A percentile compares a stretch with the other conserved stretches of the same genome.
phyloP scores from a whole-genome alignment of 2,329 filamentous ascomycete genomes.

The Trichoderma lentiforme region DNA sequence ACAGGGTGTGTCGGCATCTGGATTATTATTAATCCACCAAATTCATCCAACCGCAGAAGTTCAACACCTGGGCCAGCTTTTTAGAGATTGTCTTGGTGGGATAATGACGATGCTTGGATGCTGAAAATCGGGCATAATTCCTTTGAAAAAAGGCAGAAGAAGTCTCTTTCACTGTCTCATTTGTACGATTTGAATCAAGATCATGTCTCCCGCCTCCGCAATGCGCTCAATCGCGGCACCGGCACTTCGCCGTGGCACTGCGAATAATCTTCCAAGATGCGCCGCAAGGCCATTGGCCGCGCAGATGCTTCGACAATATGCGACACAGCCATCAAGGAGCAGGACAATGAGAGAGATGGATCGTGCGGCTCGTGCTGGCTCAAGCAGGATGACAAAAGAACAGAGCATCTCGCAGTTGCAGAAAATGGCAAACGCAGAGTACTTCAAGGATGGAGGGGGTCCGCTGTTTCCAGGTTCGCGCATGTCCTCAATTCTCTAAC shows the following conservation, averaged over 20 bases:
- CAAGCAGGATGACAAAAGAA: conserved; percentile 27
- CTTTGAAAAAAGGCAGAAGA: background rate
- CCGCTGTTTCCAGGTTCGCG: conserved; percentile 34
- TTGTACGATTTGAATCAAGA: background rate
- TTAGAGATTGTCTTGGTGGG: background rate
- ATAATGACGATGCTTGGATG: background rate
- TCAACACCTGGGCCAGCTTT: background rate
- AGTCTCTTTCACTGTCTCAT: background rate
- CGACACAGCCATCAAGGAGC: conserved; percentile 26
- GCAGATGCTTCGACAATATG: conserved; percentile 27
- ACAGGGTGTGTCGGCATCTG: background rate
- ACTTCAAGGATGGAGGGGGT: conserved; percentile 33
- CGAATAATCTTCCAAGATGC: conserved; percentile 21
- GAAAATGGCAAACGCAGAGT: conserved; percentile 31
- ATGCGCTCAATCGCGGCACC: conserved; percentile 18
- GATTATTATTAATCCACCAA: conserved; percentile 18
- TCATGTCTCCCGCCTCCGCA: conserved; percentile 19
- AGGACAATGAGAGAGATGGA: conserved; percentile 31
- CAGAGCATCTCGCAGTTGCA: conserved; percentile 33
- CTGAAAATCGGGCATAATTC: background rate
- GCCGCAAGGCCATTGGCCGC: conserved; percentile 23
- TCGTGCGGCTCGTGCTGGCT: conserved; percentile 24
- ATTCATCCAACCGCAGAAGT: background rate
- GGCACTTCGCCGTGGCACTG: conserved; percentile 23
- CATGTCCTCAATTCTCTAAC: background rate